A percentile compares a stretch with the other conserved stretches of the same genome.
phyloP scores from a whole-genome alignment of 2,329 filamentous ascomycete genomes.

The Knufia petricola region DNA sequence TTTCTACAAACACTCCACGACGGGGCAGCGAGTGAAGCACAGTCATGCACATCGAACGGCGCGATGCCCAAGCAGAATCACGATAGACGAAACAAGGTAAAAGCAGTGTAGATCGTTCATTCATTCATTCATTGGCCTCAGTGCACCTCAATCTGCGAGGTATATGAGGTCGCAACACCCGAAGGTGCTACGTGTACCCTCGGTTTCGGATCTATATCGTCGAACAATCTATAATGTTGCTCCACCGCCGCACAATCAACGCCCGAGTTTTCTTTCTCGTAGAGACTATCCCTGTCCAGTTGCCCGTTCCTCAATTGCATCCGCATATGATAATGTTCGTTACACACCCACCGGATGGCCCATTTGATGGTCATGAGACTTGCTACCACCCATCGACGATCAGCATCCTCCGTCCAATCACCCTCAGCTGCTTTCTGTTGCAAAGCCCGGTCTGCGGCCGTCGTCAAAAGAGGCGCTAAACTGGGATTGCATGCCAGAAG shows the following conservation, averaged over 20 bases:
- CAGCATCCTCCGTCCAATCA: conserved; percentile 28
- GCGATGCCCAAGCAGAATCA: too few species aligned
- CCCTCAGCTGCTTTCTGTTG: conserved; percentile 40
- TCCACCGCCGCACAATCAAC: conserved; percentile 29
- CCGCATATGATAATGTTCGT: conserved; percentile 28
- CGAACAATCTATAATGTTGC: conserved; percentile 1
- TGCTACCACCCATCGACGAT: conserved; percentile 33
- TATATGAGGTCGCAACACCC: neutral
- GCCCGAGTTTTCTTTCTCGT: conserved; percentile 22
- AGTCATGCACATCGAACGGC: too few species aligned
- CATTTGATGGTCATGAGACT: conserved; percentile 38
- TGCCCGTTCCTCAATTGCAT: conserved; percentile 23
- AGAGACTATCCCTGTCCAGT: conserved; percentile 9
- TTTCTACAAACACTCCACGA: too few species aligned
- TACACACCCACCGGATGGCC: conserved; percentile 36
- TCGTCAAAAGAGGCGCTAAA: conserved; percentile 45
- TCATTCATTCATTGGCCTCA: conserved; percentile 15
- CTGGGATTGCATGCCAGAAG: conserved; percentile 45
- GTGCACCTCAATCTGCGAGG: conserved; percentile 7
- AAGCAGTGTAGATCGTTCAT: too few species aligned
- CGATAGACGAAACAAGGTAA: neutral
- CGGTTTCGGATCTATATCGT: conserved; percentile 5
- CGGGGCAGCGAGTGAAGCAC: too few species aligned
- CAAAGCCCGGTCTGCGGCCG: conserved; percentile 46
- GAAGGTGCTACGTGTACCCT: conserved; percentile 3